A percentile compares a stretch with the other conserved stretches of the same genome.
Evolutionary conservation across 805 yeast genomes (phyloP).

Genomic region (Hyphopichia homilentoma): DNA sequence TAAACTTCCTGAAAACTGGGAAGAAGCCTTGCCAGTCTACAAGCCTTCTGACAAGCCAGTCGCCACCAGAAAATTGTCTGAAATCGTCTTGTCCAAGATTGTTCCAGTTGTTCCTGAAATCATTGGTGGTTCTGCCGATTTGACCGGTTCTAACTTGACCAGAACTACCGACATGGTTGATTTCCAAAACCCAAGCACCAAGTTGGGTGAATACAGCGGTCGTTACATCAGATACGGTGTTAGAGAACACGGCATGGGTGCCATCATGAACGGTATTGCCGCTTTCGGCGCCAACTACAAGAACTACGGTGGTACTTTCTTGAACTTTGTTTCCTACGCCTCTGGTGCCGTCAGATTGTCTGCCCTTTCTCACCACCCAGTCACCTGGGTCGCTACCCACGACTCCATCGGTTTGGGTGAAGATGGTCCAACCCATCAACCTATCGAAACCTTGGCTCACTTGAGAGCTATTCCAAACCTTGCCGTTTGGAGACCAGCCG

Average conservation of each 20-base stretch:
- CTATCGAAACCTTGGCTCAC: conserved; percentile 84
- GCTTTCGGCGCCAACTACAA: conserved; percentile 85
- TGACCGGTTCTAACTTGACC: conserved; percentile 95
- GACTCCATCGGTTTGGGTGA: conserved; percentile 90
- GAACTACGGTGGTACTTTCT: conserved; percentile 96
- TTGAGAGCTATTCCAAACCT: conserved; percentile 81
- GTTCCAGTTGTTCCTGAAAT: conserved; percentile 75
- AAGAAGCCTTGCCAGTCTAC: conserved; percentile 70
- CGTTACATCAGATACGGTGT: conserved; percentile 97
- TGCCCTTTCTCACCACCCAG: conserved; percentile 79
- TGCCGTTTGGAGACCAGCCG: conserved; percentile 90
- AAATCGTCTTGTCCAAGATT: conserved; percentile 64
- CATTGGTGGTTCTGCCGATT: conserved; percentile 97
- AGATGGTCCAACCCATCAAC: conserved; percentile 94
- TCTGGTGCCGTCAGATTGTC: conserved; percentile 85
- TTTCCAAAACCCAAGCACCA: conserved; percentile 84
- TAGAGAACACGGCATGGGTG: conserved; percentile 99
- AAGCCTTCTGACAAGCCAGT: conserved; percentile 73
- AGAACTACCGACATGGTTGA: conserved; percentile 79
- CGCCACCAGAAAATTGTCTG: conserved; percentile 94
- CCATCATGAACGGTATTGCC: conserved; percentile 94
- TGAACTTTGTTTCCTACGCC: conserved; percentile 84
- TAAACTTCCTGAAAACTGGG: conserved; percentile 83
- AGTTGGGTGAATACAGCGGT: conserved; percentile 84
- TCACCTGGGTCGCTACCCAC: conserved; percentile 85